Evolutionary conservation across 2,329 filamentous ascomycete species (phyloP).

Genomic region (Alternaria angustiovoidea): DNA sequence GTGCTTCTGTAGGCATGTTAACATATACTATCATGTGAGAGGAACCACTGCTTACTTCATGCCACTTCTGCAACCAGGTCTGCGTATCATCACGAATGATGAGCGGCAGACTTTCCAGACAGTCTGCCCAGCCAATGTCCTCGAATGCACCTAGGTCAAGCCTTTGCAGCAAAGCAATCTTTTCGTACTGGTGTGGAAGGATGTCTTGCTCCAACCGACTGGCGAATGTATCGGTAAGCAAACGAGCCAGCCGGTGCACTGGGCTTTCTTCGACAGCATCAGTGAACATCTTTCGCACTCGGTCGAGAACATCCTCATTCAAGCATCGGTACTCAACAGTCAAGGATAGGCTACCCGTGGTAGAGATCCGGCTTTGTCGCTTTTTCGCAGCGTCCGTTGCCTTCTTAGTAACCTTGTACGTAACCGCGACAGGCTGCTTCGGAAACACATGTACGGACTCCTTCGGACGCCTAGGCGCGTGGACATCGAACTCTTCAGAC

Average conservation of each 20-base stretch:
- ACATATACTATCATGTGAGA: neutral
- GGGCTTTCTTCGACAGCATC: constrained; percentile 57
- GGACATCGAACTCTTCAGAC: constrained; percentile 73
- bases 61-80: constrained; percentile 65
- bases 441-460: constrained; percentile 72
- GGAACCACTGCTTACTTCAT: constrained; percentile 54
- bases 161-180: constrained; percentile 62
- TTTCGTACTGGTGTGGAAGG: constrained; percentile 61
- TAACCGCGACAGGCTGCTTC: constrained; percentile 79
- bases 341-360: constrained; percentile 63
- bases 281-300: constrained; percentile 57
- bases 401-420: constrained; percentile 78
- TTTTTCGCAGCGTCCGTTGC: constrained; percentile 34
- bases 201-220: constrained; percentile 57
- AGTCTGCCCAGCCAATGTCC: constrained; percentile 62
- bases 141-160: constrained; percentile 61
- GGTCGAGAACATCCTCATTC: constrained; percentile 72
- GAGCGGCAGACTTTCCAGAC: constrained; percentile 61
- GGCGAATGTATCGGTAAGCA: constrained; percentile 62
- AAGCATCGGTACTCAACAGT: constrained; percentile 79
- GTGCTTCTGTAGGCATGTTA: constrained; percentile 38
- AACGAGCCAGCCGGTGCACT: constrained; percentile 56
- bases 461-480: constrained; percentile 60
- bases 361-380: constrained; percentile 41
- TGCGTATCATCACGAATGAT: constrained; percentile 55